These are phyloP conservation scores for Gleditsia sinensis DNA, from an alignment of 306 rosid genomes.

Conservation along the genomic window DNA sequence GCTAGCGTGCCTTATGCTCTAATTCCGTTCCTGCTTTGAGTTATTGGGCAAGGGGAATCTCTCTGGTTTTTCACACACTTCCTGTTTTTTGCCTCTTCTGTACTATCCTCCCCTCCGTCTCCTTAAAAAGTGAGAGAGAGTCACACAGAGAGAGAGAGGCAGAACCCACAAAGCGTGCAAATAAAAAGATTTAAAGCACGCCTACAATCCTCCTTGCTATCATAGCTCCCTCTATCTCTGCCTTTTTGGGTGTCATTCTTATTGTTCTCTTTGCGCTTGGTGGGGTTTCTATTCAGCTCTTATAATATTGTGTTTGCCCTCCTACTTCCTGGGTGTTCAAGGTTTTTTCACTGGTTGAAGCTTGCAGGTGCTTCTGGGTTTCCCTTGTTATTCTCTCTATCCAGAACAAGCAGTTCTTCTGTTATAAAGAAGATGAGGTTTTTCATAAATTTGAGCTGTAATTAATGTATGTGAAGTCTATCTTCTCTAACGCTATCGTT, in stretches of 20 bases:
- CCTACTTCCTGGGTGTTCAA: constrained; percentile 3
- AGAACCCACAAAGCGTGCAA: constrained; percentile 68
- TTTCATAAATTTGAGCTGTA: constrained; percentile 40
- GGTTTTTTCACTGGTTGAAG: constrained; percentile 7
- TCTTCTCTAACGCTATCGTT: not conserved
- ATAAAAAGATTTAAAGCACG: constrained; percentile 49
- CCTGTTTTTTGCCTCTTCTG: constrained; percentile 24
- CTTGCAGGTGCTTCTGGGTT: not conserved
- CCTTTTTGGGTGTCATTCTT: constrained; percentile 27
- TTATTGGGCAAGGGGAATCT: constrained; percentile 51
- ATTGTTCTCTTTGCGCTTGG: constrained; percentile 23
- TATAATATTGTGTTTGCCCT: constrained; percentile 11
- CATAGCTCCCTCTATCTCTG: constrained; percentile 39
- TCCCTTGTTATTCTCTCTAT: not conserved
- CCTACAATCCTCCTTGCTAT: constrained; percentile 52
- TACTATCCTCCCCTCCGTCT: no score
- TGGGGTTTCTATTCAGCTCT: constrained; percentile 36
- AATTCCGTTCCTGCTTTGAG: constrained; percentile 52
- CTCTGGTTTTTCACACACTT: constrained; percentile 34
- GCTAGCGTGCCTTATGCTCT: constrained; percentile 82
- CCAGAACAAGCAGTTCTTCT: not conserved
- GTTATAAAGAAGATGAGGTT: constrained; percentile 25
- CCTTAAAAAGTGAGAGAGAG: constrained; percentile 20
- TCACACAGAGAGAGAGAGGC: constrained; percentile 8
- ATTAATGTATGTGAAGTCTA: constrained; percentile 34